Percentiles rank a stretch among this genome's conserved stretches.
phyloP scores from a whole-genome alignment of 768 basidiomycete species.

The Chiua virens region DNA sequence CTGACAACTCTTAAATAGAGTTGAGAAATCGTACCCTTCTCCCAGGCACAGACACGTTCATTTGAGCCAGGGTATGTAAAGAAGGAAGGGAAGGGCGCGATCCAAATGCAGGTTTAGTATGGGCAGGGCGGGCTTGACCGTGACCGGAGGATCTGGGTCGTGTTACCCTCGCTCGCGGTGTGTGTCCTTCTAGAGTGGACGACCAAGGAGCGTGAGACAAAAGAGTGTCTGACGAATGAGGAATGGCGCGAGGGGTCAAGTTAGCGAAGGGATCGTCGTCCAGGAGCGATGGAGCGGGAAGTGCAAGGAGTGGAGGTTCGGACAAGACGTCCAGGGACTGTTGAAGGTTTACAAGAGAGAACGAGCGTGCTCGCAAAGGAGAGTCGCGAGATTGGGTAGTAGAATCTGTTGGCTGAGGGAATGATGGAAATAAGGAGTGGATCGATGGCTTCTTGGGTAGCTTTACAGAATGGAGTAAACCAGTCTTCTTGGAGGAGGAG shows the following conservation, averaged over 20 bases:
- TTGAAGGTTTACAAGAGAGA: constrained; percentile 5
- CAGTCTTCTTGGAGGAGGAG: no score
- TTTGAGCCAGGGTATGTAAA: constrained; percentile 37
- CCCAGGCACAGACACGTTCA: constrained; percentile 32
- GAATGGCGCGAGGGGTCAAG: constrained; percentile 30
- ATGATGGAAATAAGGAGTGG: no score
- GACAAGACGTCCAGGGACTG: no score
- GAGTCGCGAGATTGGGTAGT: no score
- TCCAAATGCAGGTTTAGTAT: constrained; percentile 42
- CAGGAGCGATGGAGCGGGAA: constrained; percentile 34
- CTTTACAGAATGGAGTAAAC: background rate
- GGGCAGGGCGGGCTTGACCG: constrained; percentile 38
- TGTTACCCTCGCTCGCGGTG: constrained; percentile 7
- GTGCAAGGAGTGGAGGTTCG: constrained; percentile 1
- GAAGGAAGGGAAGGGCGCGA: constrained; percentile 45
- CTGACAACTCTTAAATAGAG: background rate
- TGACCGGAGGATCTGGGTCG: constrained; percentile 37
- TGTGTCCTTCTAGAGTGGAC: constrained; percentile 6
- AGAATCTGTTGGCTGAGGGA: no score
- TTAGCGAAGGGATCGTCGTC: constrained; percentile 80
- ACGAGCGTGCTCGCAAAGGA: constrained; percentile 17
- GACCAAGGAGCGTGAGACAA: constrained; percentile 10
- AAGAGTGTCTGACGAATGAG: background rate
- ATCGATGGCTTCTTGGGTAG: background rate
- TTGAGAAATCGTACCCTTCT: constrained; percentile 34